Base-by-base conservation (phyloP, 768 basidiomycete genomes). In the Phallus indusiatus region DNA sequence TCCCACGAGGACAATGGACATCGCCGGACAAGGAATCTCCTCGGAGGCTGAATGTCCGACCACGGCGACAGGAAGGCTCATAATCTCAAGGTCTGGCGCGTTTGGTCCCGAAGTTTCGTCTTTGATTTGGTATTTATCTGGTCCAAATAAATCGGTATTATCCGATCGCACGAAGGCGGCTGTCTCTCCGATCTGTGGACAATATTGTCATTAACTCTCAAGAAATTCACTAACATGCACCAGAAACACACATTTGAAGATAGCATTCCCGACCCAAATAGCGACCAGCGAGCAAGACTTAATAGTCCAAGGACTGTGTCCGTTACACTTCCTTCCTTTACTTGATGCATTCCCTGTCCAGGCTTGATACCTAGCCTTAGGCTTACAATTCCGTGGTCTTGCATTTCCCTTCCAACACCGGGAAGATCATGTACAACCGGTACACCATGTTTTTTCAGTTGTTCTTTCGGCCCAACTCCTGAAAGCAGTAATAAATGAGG, bases 361-460 rank as follows among this genome's bases (percentile, higher is more conserved):
- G 69, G 70, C 61, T 77, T 83, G 62, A 84, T 82, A 62, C 75
- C 76, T 68, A 80, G 75, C 62, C 75, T 74, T 22, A 82, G 54
- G 64, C 77, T 73, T 53, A 86, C 75, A 14, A 76, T 74, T 3
- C 77, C 74, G 64, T 92, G 90, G 66, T 93, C 90, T 49, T 78
- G 73, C 17, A 93, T 77, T 67, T 90, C 78, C 9, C 78, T 73
- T 14, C 91, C 91, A 18, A 94, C 89, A 11, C 83, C 83, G 0
- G 86, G 84, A 1, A 86, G 78, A 64, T 90, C 81, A 6, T 80
- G 66, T 18, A 84, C 71, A 33, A 83, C 70, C 0, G 79, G 73
- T 20, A 94, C 83, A 5, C 70, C 69, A 58, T 83, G 72, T 37
- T 73, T 68, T 11, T 73, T 63, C 37, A 92, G 75, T 12, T 86